Conservation (phyloP, 2,329 filamentous ascomycete genomes). For the Apiospora sp. region DNA sequence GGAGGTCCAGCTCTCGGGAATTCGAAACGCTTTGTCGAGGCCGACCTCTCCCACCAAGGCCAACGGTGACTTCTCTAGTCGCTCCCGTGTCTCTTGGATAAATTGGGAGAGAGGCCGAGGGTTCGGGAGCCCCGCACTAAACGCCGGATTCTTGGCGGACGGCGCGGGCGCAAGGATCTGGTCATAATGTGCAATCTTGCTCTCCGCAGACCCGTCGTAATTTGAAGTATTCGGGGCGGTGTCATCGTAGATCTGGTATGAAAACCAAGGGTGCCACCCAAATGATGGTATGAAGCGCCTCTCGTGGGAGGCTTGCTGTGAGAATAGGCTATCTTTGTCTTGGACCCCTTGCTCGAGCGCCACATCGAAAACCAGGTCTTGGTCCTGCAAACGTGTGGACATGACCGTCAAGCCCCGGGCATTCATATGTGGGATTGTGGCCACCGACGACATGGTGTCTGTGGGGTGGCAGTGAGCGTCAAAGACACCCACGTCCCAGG, state of each 20-base stretch:
- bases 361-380: slow-evolving; percentile 72
- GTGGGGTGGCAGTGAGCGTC: slow-evolving; percentile 89
- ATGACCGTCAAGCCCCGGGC: slow-evolving; percentile 74
- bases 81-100: slow-evolving; percentile 60
- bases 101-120: slow-evolving; percentile 68
- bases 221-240: slow-evolving; percentile 37
- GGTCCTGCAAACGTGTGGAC: slow-evolving; percentile 79
- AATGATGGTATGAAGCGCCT: slow-evolving; percentile 73
- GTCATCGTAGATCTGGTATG: slow-evolving; percentile 77
- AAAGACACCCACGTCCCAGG: slow-evolving; percentile 75
- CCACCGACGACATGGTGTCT: slow-evolving; percentile 72
- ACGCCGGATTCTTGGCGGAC: slow-evolving; percentile 49
- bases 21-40: slow-evolving; percentile 78
- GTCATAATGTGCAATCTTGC: slow-evolving; percentile 68
- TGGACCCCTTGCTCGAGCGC: slow-evolving; percentile 62
- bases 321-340: slow-evolving; percentile 34
- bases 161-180: slow-evolving; percentile 68
- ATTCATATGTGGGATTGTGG: slow-evolving; percentile 69
- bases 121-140: slow-evolving; percentile 61
- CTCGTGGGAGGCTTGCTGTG: slow-evolving; percentile 28
- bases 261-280: slow-evolving; percentile 90
- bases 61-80: slow-evolving; percentile 64
- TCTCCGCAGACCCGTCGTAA: slow-evolving; percentile 45
- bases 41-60: slow-evolving; percentile 82
- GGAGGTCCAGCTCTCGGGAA: slow-evolving; percentile 66